Percentiles rank a stretch among this genome's conserved stretches.
Conservation (phyloP, 2,329 filamentous ascomycete species). For the Beauveria medogensis region DNA sequence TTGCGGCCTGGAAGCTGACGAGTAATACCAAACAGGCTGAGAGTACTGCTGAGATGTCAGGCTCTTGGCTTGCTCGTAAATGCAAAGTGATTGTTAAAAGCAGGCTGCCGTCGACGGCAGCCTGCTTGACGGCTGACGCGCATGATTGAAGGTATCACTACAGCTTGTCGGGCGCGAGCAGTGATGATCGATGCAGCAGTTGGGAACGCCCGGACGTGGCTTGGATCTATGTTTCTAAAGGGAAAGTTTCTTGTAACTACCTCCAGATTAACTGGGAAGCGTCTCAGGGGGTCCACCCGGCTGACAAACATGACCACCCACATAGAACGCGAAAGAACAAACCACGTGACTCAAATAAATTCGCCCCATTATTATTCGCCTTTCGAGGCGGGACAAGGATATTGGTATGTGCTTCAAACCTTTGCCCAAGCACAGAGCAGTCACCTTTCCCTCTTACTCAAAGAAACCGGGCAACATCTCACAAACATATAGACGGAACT, state of each 20-base stretch:
- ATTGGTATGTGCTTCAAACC: not conserved
- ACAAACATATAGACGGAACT: constrained; percentile 50
- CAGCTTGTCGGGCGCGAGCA: not conserved
- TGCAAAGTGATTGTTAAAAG: not conserved
- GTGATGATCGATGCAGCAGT: not conserved
- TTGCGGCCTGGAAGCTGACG: not conserved
- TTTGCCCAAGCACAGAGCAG: constrained; percentile 7
- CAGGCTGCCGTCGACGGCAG: not conserved
- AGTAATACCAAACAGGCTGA: not conserved
- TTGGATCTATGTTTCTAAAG: not conserved
- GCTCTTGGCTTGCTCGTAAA: not conserved
- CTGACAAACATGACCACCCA: not conserved
- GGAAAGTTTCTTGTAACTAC: not conserved
- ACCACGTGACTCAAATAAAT: not conserved
- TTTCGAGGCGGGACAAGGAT: not conserved
- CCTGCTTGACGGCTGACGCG: not conserved
- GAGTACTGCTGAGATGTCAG: not conserved
- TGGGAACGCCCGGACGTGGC: not conserved
- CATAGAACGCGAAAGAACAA: not conserved
- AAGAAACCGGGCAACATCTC: constrained; percentile 27
- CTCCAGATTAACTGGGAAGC: not conserved
- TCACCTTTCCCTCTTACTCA: not conserved
- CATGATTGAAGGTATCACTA: not conserved
- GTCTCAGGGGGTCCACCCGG: not conserved
- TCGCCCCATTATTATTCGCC: not conserved